Conservation (phyloP, 495 filamentous ascomycete species). For the Antarctomyces pellizariae region DNA sequence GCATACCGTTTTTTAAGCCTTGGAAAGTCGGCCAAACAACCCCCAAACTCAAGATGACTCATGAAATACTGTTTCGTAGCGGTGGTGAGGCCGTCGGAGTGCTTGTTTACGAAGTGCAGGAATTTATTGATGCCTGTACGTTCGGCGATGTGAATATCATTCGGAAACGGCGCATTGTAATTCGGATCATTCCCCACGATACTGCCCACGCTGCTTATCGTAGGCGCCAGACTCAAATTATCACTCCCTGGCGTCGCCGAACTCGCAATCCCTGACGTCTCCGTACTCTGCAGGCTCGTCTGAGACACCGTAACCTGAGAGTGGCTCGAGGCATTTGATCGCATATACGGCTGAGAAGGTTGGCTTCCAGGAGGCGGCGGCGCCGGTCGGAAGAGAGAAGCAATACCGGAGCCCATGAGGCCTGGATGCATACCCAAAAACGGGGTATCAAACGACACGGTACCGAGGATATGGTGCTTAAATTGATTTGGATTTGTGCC, state of each 20-base stretch:
- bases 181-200: constrained; percentile 26
- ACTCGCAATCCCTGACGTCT: no score
- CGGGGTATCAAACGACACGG: constrained; percentile 68
- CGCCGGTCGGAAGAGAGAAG: constrained; percentile 46
- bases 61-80: constrained; percentile 51
- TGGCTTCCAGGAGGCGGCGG: constrained; percentile 14
- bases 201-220: no score
- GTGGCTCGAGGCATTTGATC: no score
- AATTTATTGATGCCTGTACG: constrained; percentile 41
- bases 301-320: no score
- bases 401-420: constrained; percentile 54
- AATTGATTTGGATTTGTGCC: constrained; percentile 16
- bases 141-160: constrained; percentile 41
- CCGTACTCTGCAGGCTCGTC: no score
- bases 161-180: constrained; percentile 49
- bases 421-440: constrained; percentile 80
- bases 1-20: constrained; percentile 47
- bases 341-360: not conserved
- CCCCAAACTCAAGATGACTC: constrained; percentile 66
- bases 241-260: no score
- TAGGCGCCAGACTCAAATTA: no score
- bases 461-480: constrained; percentile 61
- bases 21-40: constrained; percentile 51
- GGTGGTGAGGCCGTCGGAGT: constrained; percentile 38
- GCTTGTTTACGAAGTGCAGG: constrained; percentile 59